phyloP scores from a whole-genome alignment of 768 basidiomycete genomes.

The Arthromyces matolae region DNA sequence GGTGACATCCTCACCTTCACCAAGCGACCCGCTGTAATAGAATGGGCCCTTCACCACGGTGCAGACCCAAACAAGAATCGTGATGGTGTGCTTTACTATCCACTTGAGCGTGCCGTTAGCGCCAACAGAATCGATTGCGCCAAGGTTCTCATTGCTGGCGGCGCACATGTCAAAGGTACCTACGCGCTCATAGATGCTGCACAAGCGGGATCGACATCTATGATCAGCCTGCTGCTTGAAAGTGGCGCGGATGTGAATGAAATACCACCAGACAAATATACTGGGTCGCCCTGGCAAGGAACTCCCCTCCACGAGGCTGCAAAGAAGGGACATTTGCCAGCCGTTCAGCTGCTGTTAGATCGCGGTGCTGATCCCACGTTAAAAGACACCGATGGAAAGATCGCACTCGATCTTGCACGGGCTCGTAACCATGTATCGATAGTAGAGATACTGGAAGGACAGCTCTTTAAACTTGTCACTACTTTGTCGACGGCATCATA shows the following conservation, averaged over 20 bases:
- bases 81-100: neutral
- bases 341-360: constrained; percentile 4
- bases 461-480: no score
- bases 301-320: constrained; percentile 14
- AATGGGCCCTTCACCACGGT: constrained; percentile 5
- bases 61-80: constrained; percentile 6
- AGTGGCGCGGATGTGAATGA: constrained; percentile 13
- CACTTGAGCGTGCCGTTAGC: constrained; percentile 8
- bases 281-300: constrained; percentile 14
- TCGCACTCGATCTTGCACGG: neutral
- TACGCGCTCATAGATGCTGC: constrained; percentile 12
- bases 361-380: constrained; percentile 1
- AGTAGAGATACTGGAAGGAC: no score
- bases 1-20: constrained; percentile 5
- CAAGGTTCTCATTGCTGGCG: neutral
- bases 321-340: constrained; percentile 3
- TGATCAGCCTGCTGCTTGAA: constrained; percentile 12
- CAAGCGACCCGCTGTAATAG: neutral
- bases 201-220: constrained; percentile 4
- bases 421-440: no score
- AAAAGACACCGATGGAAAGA: neutral
- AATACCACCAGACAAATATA: constrained; percentile 3
- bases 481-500: no score
- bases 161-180: constrained; percentile 9
- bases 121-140: neutral